Evolutionary conservation across 345 rosid species (phyloP), one percentile per base, ranked within the genome.

Genomic region (Eucalyptus melliodora): DNA sequence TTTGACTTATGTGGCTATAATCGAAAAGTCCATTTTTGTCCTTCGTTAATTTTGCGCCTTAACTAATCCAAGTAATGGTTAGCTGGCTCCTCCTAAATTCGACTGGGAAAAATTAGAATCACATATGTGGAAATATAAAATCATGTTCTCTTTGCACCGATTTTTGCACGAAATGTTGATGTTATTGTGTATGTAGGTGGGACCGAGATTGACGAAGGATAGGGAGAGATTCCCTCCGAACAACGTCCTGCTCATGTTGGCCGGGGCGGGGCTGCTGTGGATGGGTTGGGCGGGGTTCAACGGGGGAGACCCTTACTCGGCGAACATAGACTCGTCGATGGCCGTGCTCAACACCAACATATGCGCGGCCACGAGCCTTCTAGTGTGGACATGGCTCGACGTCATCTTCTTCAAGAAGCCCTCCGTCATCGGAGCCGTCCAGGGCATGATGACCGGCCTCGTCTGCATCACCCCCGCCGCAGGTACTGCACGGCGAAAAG

Each of bases 231-330:
- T 65, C 88, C 91, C 91, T 34, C 92, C 92, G 3, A 92, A 92
- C 90, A 92, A 92, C 62, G 91, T 93, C 53, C 88, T 90, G 26
- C 80, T 91, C 21, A 93, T 92, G 94, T 55, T 93, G 87, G 90
- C 88, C 2, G 94, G 93, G 86, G 94, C 94, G 56, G 94, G 94
- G 19, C 69, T 93, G 69, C 86, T 93, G 72, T 93, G 94, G 94
- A 90, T 93, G 92, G 94, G 94, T 26, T 93, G 94, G 93, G 90
- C 94, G 6, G 94, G 94, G 37, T 93, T 93, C 93, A 93, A 93
- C 53, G 94, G 94, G 17, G 94, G 93, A 51, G 93, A 91, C 72
- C 94, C 94, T 6, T 93, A 90, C 37, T 15, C 88, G 6, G 92
- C 92, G 14, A 91, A 90, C 90, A 82, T 87, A 16, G 93, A 92